Evolutionary conservation across 768 basidiomycete species (phyloP).

Genomic region (Amanita pallidorosea): DNA sequence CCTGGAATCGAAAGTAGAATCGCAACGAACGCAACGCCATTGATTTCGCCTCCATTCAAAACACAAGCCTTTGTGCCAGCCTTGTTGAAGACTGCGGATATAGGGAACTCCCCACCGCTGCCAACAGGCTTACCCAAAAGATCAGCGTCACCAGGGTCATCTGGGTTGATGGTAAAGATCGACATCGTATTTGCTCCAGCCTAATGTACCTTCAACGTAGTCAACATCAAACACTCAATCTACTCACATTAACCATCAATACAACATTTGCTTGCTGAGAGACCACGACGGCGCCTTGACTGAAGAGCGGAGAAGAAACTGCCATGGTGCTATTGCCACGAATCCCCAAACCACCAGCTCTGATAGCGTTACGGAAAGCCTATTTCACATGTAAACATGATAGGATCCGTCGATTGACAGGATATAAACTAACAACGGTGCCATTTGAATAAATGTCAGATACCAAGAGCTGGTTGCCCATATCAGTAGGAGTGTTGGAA

Average conservation of each 20-base stretch:
- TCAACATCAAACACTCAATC: background rate
- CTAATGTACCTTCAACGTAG: background rate
- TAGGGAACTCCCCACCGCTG: background rate
- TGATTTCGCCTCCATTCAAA: background rate
- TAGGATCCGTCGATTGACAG: background rate
- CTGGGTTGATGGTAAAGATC: conserved; percentile 1
- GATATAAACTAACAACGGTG: background rate
- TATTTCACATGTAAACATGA: background rate
- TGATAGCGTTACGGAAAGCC: background rate
- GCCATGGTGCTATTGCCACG: background rate
- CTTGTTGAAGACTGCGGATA: background rate
- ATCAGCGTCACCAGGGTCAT: conserved; percentile 4
- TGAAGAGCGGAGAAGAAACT: background rate
- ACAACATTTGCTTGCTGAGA: background rate
- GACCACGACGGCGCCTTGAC: background rate
- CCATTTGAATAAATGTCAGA: conserved; percentile 1
- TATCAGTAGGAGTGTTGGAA: background rate
- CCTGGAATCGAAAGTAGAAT: background rate
- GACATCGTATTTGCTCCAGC: background rate
- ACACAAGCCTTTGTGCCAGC: background rate
- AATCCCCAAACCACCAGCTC: background rate
- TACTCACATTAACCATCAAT: background rate
- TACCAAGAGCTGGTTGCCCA: conserved; percentile 1
- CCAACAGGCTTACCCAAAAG: background rate
- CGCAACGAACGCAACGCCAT: background rate